Percentiles rank a stretch among this genome's conserved stretches.
Evolutionary conservation across 345 rosid species (phyloP).

Genomic region (Gossypium herbaceum): DNA sequence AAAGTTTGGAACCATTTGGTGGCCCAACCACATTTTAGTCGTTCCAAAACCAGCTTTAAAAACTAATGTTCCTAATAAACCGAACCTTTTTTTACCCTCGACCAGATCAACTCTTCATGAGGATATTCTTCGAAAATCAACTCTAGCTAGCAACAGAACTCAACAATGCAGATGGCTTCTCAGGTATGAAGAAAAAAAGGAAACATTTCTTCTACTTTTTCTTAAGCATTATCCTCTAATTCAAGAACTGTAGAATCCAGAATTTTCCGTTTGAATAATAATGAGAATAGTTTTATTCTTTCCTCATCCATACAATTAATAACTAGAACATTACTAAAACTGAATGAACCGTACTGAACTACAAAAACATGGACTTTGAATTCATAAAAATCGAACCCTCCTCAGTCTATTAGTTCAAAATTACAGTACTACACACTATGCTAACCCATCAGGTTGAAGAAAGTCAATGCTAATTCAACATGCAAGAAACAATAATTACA

Average conservation of each 20-base stretch:
- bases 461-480: neutral
- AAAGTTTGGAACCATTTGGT: no score
- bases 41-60: neutral
- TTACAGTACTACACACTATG: neutral
- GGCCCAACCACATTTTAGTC: neutral
- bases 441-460: neutral
- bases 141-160: neutral
- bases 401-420: neutral
- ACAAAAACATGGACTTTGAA: neutral
- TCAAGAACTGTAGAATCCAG: neutral
- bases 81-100: neutral
- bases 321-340: neutral
- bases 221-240: neutral
- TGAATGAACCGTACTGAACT: neutral
- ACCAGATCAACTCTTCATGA: neutral
- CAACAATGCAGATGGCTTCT: no score
- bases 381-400: neutral
- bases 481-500: neutral
- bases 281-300: neutral
- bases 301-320: conserved; percentile 3
- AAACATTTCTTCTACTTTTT: neutral
- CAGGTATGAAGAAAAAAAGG: neutral
- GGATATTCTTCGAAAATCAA: neutral
- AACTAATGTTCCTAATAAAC: neutral
- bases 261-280: neutral